Percentiles rank a stretch among this genome's conserved stretches.
phyloP scores from a whole-genome alignment of 2,329 filamentous ascomycete species.

The Coniochaeta hoffmannii region DNA sequence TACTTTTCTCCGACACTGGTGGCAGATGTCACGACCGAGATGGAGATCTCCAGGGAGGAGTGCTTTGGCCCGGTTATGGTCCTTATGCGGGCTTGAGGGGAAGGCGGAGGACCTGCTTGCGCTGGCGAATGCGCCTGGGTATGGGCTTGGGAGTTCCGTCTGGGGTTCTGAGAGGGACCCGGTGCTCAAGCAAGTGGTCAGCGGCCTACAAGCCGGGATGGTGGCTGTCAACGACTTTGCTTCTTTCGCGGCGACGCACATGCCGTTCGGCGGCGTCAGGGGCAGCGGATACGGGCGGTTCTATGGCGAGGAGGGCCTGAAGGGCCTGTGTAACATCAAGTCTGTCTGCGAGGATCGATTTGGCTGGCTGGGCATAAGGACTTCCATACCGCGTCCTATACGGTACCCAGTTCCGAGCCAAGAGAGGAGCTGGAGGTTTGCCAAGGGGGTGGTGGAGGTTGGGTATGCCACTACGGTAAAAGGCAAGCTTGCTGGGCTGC shows the following conservation, averaged over 20 bases:
- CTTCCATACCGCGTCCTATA: constrained; percentile 71
- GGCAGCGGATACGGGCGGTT: constrained; percentile 92
- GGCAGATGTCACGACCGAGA: constrained; percentile 76
- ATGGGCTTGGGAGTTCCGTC: constrained; percentile 82
- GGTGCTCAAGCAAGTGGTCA: constrained; percentile 57
- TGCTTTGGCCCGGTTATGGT: constrained; percentile 90
- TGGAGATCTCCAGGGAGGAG: constrained; percentile 84
- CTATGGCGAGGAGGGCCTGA: constrained; percentile 80
- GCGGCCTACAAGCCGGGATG: constrained; percentile 73
- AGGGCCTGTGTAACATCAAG: constrained; percentile 81
- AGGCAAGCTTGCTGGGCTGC: constrained; percentile 15
- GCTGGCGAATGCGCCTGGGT: constrained; percentile 77
- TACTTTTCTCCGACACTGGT: constrained; percentile 92
- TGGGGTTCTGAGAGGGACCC: constrained; percentile 62
- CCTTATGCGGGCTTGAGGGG: constrained; percentile 64
- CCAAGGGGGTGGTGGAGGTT: constrained; percentile 51
- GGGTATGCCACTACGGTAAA: constrained; percentile 40
- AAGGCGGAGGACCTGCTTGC: constrained; percentile 55
- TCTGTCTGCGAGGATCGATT: constrained; percentile 72
- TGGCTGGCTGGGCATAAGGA: constrained; percentile 55
- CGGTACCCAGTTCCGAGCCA: constrained; percentile 72
- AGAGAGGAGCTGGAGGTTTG: constrained; percentile 56
- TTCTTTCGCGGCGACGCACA: constrained; percentile 83
- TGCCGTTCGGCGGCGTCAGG: constrained; percentile 88
- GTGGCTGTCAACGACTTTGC: constrained; percentile 95